phyloP scores from a whole-genome alignment of 2,329 filamentous ascomycete species.

The Neoarthrinium moseri region DNA sequence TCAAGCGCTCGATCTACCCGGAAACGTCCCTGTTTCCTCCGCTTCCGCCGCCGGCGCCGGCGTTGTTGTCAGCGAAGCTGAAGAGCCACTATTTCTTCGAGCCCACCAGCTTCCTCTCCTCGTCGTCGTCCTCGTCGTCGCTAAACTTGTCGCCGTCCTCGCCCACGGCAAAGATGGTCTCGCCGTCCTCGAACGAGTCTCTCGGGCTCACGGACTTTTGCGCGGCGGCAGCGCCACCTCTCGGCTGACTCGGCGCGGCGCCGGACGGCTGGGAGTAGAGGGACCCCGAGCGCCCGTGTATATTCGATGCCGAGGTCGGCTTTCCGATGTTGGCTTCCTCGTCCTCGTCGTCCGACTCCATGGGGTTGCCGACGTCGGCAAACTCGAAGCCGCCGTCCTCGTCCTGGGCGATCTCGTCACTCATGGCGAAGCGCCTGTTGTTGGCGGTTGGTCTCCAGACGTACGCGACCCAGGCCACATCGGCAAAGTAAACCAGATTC shows the following conservation, averaged over 20 bases:
- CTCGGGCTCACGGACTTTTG: constrained; percentile 52
- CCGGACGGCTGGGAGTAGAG: constrained; percentile 13
- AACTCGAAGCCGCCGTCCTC: constrained; percentile 96
- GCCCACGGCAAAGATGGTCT: constrained; percentile 94
- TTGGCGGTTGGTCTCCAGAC: constrained; percentile 96
- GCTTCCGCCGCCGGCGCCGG: not conserved
- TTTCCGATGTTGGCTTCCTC: constrained; percentile 54
- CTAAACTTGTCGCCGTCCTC: constrained; percentile 82
- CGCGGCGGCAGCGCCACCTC: constrained; percentile 11
- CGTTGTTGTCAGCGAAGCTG: not conserved
- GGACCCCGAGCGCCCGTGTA: not conserved
- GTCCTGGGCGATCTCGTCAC: constrained; percentile 97
- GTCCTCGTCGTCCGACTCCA: constrained; percentile 60
- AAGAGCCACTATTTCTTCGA: constrained; percentile 36
- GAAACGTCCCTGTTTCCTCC: not conserved
- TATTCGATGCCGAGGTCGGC: constrained; percentile 15
- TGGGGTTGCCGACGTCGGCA: constrained; percentile 78
- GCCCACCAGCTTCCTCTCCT: constrained; percentile 58
- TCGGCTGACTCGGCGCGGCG: constrained; percentile 21
- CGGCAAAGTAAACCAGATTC: constrained; percentile 91
- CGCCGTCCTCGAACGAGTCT: constrained; percentile 70
- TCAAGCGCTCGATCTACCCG: not conserved
- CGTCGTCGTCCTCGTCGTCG: constrained; percentile 60
- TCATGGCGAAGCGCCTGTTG: constrained; percentile 97
- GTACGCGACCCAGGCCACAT: constrained; percentile 91